Base-by-base conservation (phyloP, 306 rosid genomes). In the Vigna trinervia region DNA sequence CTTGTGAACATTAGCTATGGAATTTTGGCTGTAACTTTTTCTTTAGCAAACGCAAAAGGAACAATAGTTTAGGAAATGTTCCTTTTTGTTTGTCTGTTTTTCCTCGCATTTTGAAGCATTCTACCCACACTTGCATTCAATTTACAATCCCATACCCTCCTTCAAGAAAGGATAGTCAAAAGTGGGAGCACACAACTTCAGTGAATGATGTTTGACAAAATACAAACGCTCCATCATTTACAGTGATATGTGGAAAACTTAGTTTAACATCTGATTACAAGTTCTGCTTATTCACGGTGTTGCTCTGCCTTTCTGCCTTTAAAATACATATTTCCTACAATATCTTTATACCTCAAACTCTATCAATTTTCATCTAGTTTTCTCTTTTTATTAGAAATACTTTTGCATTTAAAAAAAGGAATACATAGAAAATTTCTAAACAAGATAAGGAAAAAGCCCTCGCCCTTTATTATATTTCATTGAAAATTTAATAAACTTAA, bases 1-100 rank as follows among this genome's bases (percentile, higher is more conserved):
- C 38, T 46, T 70, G 48, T 45, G 58, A 76, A 64, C 80, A 61
- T 64, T 48, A 63, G 66, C n/a, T 47, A 50, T 39, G 74, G 51
- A 69, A 66, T 76, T 76, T 72, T 80, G 64, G 74, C 67, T 50
- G 73, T 59, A 47, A 74, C 69, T 34, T 51, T 43, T 43, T 59
- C n/a, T 8, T 43, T 57, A 32, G 10, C 60, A 38, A 71, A 51
- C 17, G 30, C 77, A 84, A 57, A 69, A 76, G 56, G 54, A 76
- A 72, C 53, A 39, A 52, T 73, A 56, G 26, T 75, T 71, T 46
- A 52, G 77, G 59, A 60, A 34, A 41, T n/a, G 43, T 62, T 70
- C 74, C 56, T 57, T 62, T 63, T 43, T 38, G 1, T 52, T 9
- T 20, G 12, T 14, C 23, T 22, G 22, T 8, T 34, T 67, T 36